A percentile compares a stretch with the other conserved stretches of the same genome.
phyloP scores from a whole-genome alignment of 208 protist species.

The Strigomonas culicis region DNA sequence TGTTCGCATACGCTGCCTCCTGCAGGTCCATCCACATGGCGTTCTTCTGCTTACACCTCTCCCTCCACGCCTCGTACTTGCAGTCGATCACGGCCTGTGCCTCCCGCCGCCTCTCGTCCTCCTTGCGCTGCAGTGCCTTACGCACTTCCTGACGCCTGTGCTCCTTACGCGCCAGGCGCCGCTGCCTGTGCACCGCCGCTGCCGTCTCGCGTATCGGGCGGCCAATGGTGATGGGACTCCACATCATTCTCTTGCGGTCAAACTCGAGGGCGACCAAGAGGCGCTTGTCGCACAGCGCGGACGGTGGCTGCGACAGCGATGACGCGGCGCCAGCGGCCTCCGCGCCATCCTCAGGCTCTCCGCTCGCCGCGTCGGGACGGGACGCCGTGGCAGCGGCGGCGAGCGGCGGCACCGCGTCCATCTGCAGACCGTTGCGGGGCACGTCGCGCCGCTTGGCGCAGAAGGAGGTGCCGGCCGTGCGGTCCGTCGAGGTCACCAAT shows the following conservation, averaged over 20 bases:
- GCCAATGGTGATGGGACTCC: constrained; percentile 39
- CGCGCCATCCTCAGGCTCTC: neutral
- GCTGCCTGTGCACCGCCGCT: constrained; percentile 14
- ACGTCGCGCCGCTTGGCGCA: constrained; percentile 31
- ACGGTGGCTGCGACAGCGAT: neutral
- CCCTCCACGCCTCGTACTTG: constrained; percentile 16
- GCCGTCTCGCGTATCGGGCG: constrained; percentile 29
- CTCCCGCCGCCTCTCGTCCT: constrained; percentile 5
- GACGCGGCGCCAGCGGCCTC: neutral
- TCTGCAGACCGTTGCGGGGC: constrained; percentile 13
- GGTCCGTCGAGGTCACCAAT: constrained; percentile 28
- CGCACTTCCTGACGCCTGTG: constrained; percentile 8
- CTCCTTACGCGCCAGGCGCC: constrained; percentile 5
- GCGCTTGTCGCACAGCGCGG: constrained; percentile 7
- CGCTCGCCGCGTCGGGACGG: no score
- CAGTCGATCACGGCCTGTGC: constrained; percentile 13
- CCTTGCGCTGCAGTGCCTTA: constrained; percentile 8
- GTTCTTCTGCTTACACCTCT: neutral
- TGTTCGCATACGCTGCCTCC: neutral
- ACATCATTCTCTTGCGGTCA: constrained; percentile 27
- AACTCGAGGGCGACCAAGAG: constrained; percentile 54
- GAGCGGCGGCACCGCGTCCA: neutral
- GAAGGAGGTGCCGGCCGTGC: constrained; percentile 37
- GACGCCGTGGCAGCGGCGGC: no score
- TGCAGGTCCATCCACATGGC: neutral